Evolutionary conservation across 2,329 filamentous ascomycete genomes (phyloP).

Genomic region (Talaromyces sp.): DNA sequence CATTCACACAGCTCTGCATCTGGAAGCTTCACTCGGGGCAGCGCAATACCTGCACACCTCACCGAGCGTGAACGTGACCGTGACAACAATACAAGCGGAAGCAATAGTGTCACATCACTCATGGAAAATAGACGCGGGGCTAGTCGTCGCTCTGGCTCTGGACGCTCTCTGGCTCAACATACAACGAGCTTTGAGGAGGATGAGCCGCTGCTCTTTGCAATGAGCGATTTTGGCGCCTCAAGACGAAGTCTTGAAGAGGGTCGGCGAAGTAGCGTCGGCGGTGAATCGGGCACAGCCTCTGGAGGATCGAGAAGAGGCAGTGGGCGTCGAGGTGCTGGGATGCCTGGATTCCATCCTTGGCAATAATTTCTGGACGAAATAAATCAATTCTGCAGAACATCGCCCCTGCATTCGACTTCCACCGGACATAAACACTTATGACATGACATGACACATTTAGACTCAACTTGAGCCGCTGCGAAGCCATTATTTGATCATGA

Average conservation of each 20-base stretch:
- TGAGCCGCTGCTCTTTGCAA: constrained; percentile 44
- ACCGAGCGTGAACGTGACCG: constrained; percentile 37
- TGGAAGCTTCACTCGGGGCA: constrained; percentile 38
- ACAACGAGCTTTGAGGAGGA: constrained; percentile 38
- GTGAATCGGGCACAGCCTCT: constrained; percentile 26
- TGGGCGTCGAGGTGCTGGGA: constrained; percentile 33
- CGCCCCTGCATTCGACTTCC: background rate
- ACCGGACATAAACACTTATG: background rate
- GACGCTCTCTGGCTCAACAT: constrained; percentile 31
- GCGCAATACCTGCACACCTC: constrained; percentile 30
- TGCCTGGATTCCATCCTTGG: constrained; percentile 35
- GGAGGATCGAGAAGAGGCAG: constrained; percentile 35
- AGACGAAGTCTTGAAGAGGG: constrained; percentile 43
- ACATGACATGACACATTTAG: constrained; percentile 4
- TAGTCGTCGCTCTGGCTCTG: constrained; percentile 33
- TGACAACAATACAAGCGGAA: constrained; percentile 39
- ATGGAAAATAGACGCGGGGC: constrained; percentile 35
- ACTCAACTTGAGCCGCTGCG: constrained; percentile 5
- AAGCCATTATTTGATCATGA: constrained; percentile 1
- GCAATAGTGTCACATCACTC: constrained; percentile 37
- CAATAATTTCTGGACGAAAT: constrained; percentile 21
- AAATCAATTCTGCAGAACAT: background rate
- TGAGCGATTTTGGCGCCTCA: constrained; percentile 45
- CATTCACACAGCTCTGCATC: constrained; percentile 40
- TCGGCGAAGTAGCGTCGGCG: constrained; percentile 31